phyloP scores from a whole-genome alignment of 768 basidiomycete species.

The Crepidotus variabilis region DNA sequence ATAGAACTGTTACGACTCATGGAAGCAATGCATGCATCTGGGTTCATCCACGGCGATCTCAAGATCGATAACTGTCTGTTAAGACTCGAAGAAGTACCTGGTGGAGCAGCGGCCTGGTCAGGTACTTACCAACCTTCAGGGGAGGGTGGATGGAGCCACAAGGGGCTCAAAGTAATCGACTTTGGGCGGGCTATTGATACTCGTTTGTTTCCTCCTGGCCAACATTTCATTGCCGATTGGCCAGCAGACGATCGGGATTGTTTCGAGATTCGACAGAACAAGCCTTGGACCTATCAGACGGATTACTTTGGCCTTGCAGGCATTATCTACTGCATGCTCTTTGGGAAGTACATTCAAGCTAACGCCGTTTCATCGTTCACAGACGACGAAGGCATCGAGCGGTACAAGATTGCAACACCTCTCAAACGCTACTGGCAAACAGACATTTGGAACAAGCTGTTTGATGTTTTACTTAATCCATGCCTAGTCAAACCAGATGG shows the following conservation, averaged over 20 bases:
- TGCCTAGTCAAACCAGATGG: constrained; percentile 50
- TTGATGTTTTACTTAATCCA: constrained; percentile 87
- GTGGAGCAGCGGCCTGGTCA: constrained; percentile 66
- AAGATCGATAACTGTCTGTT: constrained; percentile 99
- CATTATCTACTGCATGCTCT: constrained; percentile 93
- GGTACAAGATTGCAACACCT: constrained; percentile 69
- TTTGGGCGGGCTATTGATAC: constrained; percentile 96
- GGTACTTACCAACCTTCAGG: constrained; percentile 75
- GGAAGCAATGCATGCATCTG: constrained; percentile 74
- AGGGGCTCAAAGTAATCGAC: constrained; percentile 93
- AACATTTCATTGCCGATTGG: constrained; percentile 88
- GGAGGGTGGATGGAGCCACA: constrained; percentile 77
- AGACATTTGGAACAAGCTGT: constrained; percentile 79
- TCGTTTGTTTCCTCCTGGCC: constrained; percentile 70
- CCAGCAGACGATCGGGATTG: constrained; percentile 88
- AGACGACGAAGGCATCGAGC: constrained; percentile 28
- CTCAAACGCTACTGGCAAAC: constrained; percentile 95
- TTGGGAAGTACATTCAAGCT: constrained; percentile 91
- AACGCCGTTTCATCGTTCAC: constrained; percentile 42
- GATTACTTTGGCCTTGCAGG: constrained; percentile 97
- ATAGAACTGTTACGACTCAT: constrained; percentile 83
- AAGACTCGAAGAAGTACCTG: constrained; percentile 80
- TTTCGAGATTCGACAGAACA: constrained; percentile 78
- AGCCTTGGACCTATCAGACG: constrained; percentile 91
- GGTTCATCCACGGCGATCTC: constrained; percentile 96